A percentile compares a stretch with the other conserved stretches of the same genome.
Evolutionary conservation across 768 basidiomycete genomes (phyloP).

Genomic region (Leccinum truebloodii): DNA sequence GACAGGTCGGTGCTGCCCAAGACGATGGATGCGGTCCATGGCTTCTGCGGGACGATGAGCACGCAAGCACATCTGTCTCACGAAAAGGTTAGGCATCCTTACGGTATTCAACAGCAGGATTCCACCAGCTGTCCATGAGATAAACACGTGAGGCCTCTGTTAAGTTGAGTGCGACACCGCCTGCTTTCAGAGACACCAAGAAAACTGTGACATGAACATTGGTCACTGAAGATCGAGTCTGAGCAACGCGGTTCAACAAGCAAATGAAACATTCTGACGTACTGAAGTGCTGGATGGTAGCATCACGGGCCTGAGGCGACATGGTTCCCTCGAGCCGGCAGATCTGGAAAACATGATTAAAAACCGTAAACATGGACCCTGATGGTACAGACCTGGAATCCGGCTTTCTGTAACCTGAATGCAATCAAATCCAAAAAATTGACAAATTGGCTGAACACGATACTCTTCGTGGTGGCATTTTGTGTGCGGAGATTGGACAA

Average conservation of each 20-base stretch:
- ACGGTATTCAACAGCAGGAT: constrained; percentile 93
- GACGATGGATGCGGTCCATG: constrained; percentile 96
- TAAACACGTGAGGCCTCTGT: constrained; percentile 93
- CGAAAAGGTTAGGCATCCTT: constrained; percentile 33
- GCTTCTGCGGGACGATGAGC: constrained; percentile 57
- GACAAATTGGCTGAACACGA: constrained; percentile 97
- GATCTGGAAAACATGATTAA: constrained; percentile 48
- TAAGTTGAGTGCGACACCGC: constrained; percentile 88
- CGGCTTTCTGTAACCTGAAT: constrained; percentile 86
- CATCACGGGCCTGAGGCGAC: constrained; percentile 94
- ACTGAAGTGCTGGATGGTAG: constrained; percentile 95
- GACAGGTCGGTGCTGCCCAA: constrained; percentile 94
- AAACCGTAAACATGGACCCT: background rate
- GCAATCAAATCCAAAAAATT: constrained; percentile 93
- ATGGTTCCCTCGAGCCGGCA: constrained; percentile 96
- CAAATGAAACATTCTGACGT: constrained; percentile 24
- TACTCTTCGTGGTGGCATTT: constrained; percentile 91
- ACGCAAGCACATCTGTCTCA: background rate
- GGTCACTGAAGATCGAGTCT: constrained; percentile 57
- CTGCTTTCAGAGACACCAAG: constrained; percentile 93
- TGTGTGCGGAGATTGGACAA: constrained; percentile 78
- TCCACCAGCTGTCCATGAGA: constrained; percentile 99
- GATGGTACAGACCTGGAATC: constrained; percentile 68
- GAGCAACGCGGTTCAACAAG: background rate
- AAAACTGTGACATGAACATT: constrained; percentile 97